phyloP scores from a whole-genome alignment of 108 stramenopile species.

The Craspedostauros australis region DNA sequence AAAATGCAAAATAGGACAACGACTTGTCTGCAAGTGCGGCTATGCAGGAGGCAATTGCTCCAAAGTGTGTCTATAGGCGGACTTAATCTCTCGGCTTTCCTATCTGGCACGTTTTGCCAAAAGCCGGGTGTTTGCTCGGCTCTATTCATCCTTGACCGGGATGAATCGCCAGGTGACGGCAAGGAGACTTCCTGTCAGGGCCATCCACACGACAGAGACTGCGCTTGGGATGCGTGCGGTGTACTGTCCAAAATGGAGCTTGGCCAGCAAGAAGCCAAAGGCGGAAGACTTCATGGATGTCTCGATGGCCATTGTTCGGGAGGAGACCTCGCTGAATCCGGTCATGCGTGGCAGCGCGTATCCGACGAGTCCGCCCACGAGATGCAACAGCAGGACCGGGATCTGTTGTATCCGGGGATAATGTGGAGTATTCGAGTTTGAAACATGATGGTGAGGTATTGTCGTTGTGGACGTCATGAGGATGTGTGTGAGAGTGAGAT shows the following conservation, averaged over 20 bases:
- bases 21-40: neutral
- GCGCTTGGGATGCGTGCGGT: slow-evolving; percentile 94
- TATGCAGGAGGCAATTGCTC: neutral
- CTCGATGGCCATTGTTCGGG: slow-evolving; percentile 98
- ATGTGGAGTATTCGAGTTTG: no score
- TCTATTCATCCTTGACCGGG: slow-evolving; percentile 67
- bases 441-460: no score
- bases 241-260: slow-evolving; percentile 93
- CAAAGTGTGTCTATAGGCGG: neutral
- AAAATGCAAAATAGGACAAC: neutral
- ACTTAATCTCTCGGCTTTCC: neutral
- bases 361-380: slow-evolving; percentile 91
- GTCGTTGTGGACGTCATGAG: no score
- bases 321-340: slow-evolving; percentile 87
- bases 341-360: slow-evolving; percentile 75
- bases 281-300: slow-evolving; percentile 97
- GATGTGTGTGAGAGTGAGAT: no score
- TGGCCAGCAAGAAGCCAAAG: slow-evolving; percentile 96
- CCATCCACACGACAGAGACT: slow-evolving; percentile 97
- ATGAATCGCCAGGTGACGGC: slow-evolving; percentile 96
- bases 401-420: slow-evolving; percentile 27
- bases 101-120: neutral
- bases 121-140: no score
- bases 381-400: slow-evolving; percentile 88
- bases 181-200: slow-evolving; percentile 86